Conservation (phyloP, 2,329 filamentous ascomycete genomes). For the Nakataea oryzae region DNA sequence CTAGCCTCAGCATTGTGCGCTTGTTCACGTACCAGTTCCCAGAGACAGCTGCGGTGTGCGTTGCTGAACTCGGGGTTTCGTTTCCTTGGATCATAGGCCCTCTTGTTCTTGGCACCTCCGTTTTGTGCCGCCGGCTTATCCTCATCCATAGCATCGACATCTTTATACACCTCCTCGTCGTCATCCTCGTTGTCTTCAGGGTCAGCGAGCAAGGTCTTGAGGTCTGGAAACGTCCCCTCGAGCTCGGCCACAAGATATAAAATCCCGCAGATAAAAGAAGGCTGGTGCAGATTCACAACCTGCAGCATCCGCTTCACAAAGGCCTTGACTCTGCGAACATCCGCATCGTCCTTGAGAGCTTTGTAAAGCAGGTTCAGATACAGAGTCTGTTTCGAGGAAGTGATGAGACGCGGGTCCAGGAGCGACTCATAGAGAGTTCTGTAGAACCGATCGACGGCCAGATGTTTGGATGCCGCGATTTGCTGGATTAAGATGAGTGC, state of each 20-base stretch:
- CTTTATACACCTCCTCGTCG: constrained; percentile 46
- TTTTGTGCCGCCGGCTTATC: constrained; percentile 47
- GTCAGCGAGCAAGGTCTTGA: constrained; percentile 68
- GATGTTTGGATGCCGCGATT: constrained; percentile 68
- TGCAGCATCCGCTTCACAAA: constrained; percentile 93
- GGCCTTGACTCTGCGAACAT: constrained; percentile 83
- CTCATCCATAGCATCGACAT: constrained; percentile 37
- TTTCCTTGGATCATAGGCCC: constrained; percentile 75
- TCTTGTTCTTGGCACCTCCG: constrained; percentile 9
- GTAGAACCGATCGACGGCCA: constrained; percentile 86
- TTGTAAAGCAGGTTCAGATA: constrained; percentile 90
- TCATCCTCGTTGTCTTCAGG: constrained; percentile 70
- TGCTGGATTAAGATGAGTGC: constrained; percentile 93
- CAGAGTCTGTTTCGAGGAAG: constrained; percentile 88
- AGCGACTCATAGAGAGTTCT: constrained; percentile 91
- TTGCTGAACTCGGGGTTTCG: constrained; percentile 85
- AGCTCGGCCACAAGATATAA: constrained; percentile 81
- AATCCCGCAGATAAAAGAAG: constrained; percentile 86
- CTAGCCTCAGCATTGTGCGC: not conserved
- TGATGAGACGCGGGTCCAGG: constrained; percentile 76
- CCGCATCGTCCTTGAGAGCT: constrained; percentile 81
- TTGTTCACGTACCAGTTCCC: constrained; percentile 62
- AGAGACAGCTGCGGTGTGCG: constrained; percentile 85
- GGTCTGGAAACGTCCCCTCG: constrained; percentile 66
- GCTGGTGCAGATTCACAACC: constrained; percentile 77